phyloP scores from a whole-genome alignment of 148 eudicot genomes.

The Fagopyrum homotropicum region DNA sequence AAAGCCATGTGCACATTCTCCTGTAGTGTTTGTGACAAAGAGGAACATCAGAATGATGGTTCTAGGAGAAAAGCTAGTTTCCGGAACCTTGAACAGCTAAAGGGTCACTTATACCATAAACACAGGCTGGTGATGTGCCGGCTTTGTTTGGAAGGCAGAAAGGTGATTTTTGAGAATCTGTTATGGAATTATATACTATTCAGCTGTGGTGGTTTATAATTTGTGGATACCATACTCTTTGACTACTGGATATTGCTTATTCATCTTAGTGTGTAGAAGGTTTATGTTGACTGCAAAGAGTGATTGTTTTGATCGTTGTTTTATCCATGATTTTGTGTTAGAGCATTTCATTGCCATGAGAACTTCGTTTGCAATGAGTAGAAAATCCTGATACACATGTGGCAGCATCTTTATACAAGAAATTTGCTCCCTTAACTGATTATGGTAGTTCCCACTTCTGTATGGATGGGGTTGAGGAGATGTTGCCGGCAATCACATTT shows the following conservation, averaged over 20 bases:
- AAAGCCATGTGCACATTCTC: constrained; percentile 94
- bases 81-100: constrained; percentile 73
- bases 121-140: constrained; percentile 78
- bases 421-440: neutral
- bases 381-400: neutral
- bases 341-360: too few relatives aligned
- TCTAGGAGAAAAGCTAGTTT: constrained; percentile 45
- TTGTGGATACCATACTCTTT: neutral
- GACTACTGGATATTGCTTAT: neutral
- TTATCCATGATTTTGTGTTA: neutral
- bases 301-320: neutral
- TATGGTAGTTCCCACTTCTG: neutral
- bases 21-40: constrained; percentile 79
- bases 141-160: constrained; percentile 89
- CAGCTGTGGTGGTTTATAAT: neutral
- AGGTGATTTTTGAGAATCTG: constrained; percentile 30
- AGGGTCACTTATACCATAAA: constrained; percentile 76
- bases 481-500: neutral
- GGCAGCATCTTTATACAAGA: neutral
- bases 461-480: neutral
- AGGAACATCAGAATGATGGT: constrained; percentile 36
- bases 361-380: neutral
- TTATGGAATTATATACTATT: neutral
- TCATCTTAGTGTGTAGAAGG: neutral
- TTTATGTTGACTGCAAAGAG: neutral